Conservation (phyloP, 2,329 filamentous ascomycete genomes). For the Grosmannia clavigera region DNA sequence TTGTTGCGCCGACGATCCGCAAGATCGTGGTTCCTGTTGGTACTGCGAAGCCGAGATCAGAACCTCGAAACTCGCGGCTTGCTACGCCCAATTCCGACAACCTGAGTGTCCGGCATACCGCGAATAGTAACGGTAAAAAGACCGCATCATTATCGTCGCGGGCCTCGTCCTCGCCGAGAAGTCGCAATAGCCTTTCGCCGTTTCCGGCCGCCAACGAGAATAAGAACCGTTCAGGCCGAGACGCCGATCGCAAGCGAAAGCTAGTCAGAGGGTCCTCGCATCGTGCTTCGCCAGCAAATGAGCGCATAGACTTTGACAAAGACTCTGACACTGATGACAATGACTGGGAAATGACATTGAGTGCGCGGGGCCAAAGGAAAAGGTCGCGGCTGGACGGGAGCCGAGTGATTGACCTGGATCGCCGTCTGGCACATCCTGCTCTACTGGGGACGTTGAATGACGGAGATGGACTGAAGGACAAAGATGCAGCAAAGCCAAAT, state of each 20-base stretch:
- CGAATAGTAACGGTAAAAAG: conserved; percentile 24
- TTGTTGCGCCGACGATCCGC: conserved; percentile 35
- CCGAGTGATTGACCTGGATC: conserved; percentile 19
- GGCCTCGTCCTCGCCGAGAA: conserved; percentile 9
- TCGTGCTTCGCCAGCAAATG: conserved; percentile 32
- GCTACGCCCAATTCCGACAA: conserved; percentile 10
- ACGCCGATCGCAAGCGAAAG: conserved; percentile 34
- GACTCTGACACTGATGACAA: conserved; percentile 40
- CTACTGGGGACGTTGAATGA: conserved; percentile 19
- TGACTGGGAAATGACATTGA: conserved; percentile 33
- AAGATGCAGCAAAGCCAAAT: conserved; percentile 30
- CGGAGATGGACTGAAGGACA: conserved; percentile 15
- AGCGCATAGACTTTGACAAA: conserved; percentile 34
- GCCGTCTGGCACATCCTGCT: conserved; percentile 31
- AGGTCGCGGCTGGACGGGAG: conserved; percentile 11
- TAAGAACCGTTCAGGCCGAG: conserved; percentile 9
- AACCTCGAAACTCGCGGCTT: conserved; percentile 9
- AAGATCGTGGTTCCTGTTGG: conserved; percentile 40
- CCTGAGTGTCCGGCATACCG: conserved; percentile 21
- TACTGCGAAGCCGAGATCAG: conserved; percentile 24
- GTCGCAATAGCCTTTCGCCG: conserved; percentile 20
- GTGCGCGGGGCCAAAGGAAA: conserved; percentile 36
- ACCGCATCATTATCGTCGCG: conserved; percentile 11
- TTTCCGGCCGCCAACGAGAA: conserved; percentile 21
- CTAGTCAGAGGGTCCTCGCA: conserved; percentile 18